Evolutionary conservation across 2,329 filamentous ascomycete genomes (phyloP).

Genomic region (Lojkania enalia): DNA sequence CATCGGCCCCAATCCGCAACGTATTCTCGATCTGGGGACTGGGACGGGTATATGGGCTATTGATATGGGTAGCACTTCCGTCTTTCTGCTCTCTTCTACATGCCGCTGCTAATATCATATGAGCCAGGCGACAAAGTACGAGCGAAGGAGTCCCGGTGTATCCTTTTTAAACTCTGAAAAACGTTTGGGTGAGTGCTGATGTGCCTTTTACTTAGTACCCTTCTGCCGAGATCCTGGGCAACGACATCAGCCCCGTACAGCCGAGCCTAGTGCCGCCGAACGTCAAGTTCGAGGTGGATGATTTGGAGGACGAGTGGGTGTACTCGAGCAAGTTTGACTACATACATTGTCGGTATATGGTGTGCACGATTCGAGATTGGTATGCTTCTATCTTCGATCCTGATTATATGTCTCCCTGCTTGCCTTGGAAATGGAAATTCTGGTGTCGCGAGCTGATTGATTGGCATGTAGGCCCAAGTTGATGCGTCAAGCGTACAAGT

Average conservation of each 20-base stretch:
- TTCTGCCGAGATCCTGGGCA: slow-evolving; percentile 38
- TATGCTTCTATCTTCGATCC: background rate
- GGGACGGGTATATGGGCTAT: slow-evolving; percentile 32
- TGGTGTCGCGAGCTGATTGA: no score
- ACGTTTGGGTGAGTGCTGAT: background rate
- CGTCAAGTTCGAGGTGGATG: slow-evolving; percentile 45
- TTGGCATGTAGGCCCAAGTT: slow-evolving; percentile 20
- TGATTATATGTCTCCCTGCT: no score
- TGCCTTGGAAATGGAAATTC: no score
- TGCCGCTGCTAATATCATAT: background rate
- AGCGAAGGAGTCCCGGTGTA: background rate
- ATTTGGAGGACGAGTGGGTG: slow-evolving; percentile 44
- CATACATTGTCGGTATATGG: slow-evolving; percentile 36
- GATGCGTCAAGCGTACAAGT: slow-evolving; percentile 33
- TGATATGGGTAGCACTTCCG: slow-evolving; percentile 21
- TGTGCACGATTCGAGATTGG: slow-evolving; percentile 36
- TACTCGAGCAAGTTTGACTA: slow-evolving; percentile 35
- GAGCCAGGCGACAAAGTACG: slow-evolving; percentile 22
- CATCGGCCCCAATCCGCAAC: slow-evolving; percentile 23
- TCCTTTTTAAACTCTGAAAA: no score
- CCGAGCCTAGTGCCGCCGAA: slow-evolving; percentile 46
- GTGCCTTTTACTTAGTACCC: slow-evolving; percentile 22
- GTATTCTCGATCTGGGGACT: slow-evolving; percentile 26
- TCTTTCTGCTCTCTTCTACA: background rate
- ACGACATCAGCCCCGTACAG: slow-evolving; percentile 45